Evolutionary conservation across 179 eudicot genomes (phyloP).

Genomic region (Beta macrorhiza): DNA sequence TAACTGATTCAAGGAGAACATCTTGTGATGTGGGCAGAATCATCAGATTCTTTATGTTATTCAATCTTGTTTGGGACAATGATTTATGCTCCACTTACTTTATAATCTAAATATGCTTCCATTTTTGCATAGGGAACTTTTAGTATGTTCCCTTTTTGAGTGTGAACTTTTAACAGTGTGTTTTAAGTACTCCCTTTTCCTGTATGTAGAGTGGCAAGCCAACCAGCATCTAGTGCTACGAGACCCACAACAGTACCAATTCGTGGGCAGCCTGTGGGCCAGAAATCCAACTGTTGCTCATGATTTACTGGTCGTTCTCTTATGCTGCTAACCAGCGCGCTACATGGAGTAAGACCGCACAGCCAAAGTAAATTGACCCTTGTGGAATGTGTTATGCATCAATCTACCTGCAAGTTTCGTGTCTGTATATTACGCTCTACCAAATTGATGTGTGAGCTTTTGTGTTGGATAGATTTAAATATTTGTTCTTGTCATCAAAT

Average conservation of each 20-base stretch:
- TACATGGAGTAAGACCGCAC: constrained; percentile 8
- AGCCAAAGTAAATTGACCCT: constrained; percentile 8
- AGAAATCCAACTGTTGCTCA: constrained; percentile 45
- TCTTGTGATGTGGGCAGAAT: background rate
- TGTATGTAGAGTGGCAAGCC: constrained; percentile 42
- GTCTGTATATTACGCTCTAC: constrained; percentile 28
- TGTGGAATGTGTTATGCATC: constrained; percentile 17
- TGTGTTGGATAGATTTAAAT: constrained; percentile 15
- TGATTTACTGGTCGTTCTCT: constrained; percentile 19
- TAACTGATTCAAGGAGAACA: background rate
- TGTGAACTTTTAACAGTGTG: background rate
- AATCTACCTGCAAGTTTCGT: constrained; percentile 21
- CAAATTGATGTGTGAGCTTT: constrained; percentile 14
- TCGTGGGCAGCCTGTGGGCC: constrained; percentile 44
- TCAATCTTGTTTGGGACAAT: background rate
- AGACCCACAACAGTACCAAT: constrained; percentile 46
- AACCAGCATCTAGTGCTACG: constrained; percentile 38
- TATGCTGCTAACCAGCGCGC: constrained; percentile 15
- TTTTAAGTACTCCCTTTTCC: background rate
- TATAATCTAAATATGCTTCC: too few relatives aligned
- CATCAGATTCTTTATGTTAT: background rate
- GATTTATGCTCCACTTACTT: background rate
- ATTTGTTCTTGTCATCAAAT: constrained; percentile 11
- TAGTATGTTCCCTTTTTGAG: background rate
- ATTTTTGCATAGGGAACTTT: background rate